Conservation (phyloP, 2,329 filamentous ascomycete species). For the Pseudogymnoascus sp. region DNA sequence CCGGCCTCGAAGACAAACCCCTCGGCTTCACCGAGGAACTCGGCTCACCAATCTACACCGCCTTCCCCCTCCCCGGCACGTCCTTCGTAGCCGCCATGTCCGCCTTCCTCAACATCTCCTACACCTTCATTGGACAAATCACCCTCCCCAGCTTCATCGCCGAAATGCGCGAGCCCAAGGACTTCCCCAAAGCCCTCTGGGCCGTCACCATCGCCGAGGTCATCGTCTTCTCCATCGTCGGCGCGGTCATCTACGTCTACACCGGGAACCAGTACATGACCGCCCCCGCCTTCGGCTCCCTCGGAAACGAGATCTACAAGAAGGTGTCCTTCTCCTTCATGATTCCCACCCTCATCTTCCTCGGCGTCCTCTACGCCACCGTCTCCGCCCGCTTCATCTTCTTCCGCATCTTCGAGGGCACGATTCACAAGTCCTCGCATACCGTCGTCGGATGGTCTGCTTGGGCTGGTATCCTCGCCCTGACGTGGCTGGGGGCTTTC, state of each 20-base stretch:
- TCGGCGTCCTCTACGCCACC: constrained; percentile 84
- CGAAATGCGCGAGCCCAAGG: constrained; percentile 74
- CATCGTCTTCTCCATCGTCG: constrained; percentile 77
- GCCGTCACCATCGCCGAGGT: constrained; percentile 84
- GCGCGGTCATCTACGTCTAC: constrained; percentile 76
- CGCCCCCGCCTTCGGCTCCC: constrained; percentile 77
- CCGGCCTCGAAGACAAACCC: constrained; percentile 68
- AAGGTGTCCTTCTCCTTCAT: constrained; percentile 92
- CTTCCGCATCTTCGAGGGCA: constrained; percentile 77
- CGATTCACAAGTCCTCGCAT: constrained; percentile 72
- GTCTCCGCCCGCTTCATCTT: constrained; percentile 88
- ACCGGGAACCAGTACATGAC: constrained; percentile 87
- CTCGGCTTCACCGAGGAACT: constrained; percentile 53
- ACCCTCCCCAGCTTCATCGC: constrained; percentile 92
- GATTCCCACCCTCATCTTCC: constrained; percentile 89
- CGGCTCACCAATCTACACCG: constrained; percentile 62
- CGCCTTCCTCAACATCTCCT: constrained; percentile 91
- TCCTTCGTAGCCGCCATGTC: constrained; percentile 78
- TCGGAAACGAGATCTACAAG: constrained; percentile 68
- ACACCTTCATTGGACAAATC: constrained; percentile 94
- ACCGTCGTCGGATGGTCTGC: constrained; percentile 73
- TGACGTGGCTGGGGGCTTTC: constrained; percentile 81
- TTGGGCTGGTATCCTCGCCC: constrained; percentile 69
- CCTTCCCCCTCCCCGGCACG: constrained; percentile 60
- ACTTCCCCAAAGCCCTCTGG: constrained; percentile 91